Evolutionary conservation across 1,284 basidiomycete genomes (phyloP).

Genomic region (Exobasidium rhododendri): DNA sequence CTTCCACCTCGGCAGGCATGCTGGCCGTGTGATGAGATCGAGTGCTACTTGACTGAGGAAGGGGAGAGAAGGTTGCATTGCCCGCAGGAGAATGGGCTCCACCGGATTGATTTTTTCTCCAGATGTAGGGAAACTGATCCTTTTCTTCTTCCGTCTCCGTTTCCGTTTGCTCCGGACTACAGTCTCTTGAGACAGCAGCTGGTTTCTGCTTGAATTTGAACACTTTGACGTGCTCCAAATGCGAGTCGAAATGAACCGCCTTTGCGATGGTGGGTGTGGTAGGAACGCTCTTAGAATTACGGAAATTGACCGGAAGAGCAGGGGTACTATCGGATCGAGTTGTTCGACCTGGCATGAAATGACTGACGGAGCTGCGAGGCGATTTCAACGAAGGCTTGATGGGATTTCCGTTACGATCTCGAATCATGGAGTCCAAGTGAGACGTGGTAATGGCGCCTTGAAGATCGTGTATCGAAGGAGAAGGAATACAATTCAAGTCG

Average conservation of each 20-base stretch:
- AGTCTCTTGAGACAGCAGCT: slow-evolving; percentile 82
- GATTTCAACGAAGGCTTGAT: slow-evolving; percentile 86
- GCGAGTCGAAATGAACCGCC: slow-evolving; percentile 85
- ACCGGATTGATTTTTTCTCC: slow-evolving; percentile 52
- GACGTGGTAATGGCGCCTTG: slow-evolving; percentile 21
- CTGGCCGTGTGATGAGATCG: neutral
- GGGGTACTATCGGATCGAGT: slow-evolving; percentile 60
- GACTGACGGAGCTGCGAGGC: slow-evolving; percentile 56
- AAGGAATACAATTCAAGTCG: slow-evolving; percentile 40
- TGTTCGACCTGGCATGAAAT: slow-evolving; percentile 37
- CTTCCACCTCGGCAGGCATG: slow-evolving; percentile 26
- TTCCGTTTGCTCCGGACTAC: slow-evolving; percentile 80
- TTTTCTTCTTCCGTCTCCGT: slow-evolving; percentile 67
- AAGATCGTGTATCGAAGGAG: slow-evolving; percentile 27
- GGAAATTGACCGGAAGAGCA: slow-evolving; percentile 21
- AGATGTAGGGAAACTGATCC: slow-evolving; percentile 61
- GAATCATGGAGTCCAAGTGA: slow-evolving; percentile 58
- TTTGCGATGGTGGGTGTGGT: slow-evolving; percentile 69
- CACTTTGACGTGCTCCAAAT: slow-evolving; percentile 82
- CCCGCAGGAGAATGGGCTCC: slow-evolving; percentile 3
- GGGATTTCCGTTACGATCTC: slow-evolving; percentile 89
- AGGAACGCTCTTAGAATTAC: slow-evolving; percentile 39
- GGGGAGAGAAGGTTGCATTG: neutral
- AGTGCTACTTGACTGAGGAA: neutral
- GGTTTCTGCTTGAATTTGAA: slow-evolving; percentile 92